Evolutionary conservation across 345 rosid genomes (phyloP), one percentile per base, ranked within the genome.

Genomic region (Euphorbia lathyris): DNA sequence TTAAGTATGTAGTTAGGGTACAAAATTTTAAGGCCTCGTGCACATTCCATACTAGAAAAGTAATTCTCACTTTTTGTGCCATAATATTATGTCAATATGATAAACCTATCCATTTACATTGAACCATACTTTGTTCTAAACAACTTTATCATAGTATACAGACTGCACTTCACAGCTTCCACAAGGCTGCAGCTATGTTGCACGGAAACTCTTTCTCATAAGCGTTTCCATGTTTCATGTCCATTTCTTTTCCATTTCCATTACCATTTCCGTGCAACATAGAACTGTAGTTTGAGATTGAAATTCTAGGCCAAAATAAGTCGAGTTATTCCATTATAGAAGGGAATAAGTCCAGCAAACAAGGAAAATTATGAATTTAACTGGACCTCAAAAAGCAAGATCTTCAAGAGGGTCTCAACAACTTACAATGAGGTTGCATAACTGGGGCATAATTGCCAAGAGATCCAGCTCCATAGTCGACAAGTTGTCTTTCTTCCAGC

Each of bases 401-500:
- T 50, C 52, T 58, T 60, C 10, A 59, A 30, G 27, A 23, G 7
- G 51, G 11, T 59, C 56, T 48, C 5, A 66, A 58, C 47, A 72
- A 85, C 99, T 83, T 87, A 95, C 97, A 91, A 29, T 84, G 84
- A 34, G 86, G 81, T 38, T 87, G 84, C 19, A 91, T 76, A 69
- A 87, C 87, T 0, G 93, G 82, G 42, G 86, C 90, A 70, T 86
- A 90, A 8, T 95, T 51, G 66, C 84, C 91, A 79, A 95, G 76
- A 14, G 99, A 92, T 22, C 99, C 96, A 78, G 97, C 66, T 42
- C 97, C 99, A 67, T 95, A 95, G 82, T 95, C 99, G 1, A 95
- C 97, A 63, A 92, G 96, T 83, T 95, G 86, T 66, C 97, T 86
- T 69, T 95, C 97, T 32, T 92, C 99, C 51, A 95, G 72, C 78